Percentiles rank a stretch among this genome's conserved stretches.
phyloP scores from a whole-genome alignment of 768 basidiomycete genomes.

The Cystofilobasidium capitatum region DNA sequence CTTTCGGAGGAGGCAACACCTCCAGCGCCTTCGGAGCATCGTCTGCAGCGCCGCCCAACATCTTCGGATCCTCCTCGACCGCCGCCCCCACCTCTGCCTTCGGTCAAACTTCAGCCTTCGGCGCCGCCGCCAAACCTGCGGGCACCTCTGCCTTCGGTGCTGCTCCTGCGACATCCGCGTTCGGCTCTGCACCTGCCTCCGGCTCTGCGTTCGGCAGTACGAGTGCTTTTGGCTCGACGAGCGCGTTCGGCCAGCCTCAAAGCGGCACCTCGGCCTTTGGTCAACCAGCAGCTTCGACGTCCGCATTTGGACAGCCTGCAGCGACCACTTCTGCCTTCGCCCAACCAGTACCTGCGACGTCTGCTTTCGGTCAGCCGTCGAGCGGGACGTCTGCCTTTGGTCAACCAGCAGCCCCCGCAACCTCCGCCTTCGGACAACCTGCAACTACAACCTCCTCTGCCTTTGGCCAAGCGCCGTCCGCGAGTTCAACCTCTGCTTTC shows the following conservation, averaged over 20 bases:
- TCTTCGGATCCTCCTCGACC: constrained; percentile 3
- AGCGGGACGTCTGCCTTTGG: constrained; percentile 21
- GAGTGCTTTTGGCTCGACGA: constrained; percentile 19
- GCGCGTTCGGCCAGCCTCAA: constrained; percentile 6
- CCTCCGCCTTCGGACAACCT: constrained; percentile 2
- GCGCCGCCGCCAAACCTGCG: not conserved
- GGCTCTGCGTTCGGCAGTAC: constrained; percentile 5
- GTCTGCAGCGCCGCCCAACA: not conserved
- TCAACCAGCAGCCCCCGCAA: not conserved
- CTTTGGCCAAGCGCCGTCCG: constrained; percentile 8
- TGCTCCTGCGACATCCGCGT: constrained; percentile 2
- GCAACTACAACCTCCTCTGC: not conserved
- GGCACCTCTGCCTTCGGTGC: constrained; percentile 9
- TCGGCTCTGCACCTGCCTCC: not conserved
- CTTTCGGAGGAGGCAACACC: not conserved
- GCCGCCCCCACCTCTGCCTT: constrained; percentile 2
- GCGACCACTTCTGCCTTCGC: not conserved
- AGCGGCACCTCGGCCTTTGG: not conserved
- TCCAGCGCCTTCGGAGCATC: constrained; percentile 9
- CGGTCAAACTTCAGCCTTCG: constrained; percentile 10
- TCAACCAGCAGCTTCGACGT: not conserved
- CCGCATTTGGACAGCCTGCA: constrained; percentile 8
- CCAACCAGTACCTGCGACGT: not conserved
- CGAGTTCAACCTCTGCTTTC: constrained; percentile 3
- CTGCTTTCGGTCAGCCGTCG: constrained; percentile 4